Conservation (phyloP, 202 grass and related monocot genomes). For the Setaria viridis region DNA sequence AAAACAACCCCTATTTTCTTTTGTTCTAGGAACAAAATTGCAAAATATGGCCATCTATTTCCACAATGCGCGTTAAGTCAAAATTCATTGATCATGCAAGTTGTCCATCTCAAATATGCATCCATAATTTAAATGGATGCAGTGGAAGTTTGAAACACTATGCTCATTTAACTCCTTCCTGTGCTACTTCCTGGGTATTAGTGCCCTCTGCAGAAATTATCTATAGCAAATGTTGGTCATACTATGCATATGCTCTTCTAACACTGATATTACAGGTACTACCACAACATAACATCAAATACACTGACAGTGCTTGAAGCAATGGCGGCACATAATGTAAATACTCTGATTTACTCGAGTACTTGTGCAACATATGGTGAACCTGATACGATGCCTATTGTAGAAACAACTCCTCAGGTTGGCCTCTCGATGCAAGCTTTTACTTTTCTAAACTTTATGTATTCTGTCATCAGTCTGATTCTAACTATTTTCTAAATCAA, state of each 20-base stretch:
- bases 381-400: conserved; percentile 81
- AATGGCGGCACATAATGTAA: conserved; percentile 71
- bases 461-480: background rate
- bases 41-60: conserved; percentile 4
- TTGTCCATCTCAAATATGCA: background rate
- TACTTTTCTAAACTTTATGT: background rate
- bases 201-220: background rate
- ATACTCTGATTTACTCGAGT: conserved; percentile 81
- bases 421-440: background rate
- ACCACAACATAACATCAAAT: conserved; percentile 89
- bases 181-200: background rate
- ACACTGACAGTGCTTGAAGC: conserved; percentile 75
- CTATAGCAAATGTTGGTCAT: background rate
- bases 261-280: conserved; percentile 65
- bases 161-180: background rate
- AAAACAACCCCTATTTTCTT: background rate
- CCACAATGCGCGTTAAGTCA: background rate
- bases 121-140: conserved; percentile 2
- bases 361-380: conserved; percentile 91
- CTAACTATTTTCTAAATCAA: conserved; percentile 27
- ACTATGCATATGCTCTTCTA: conserved; percentile 13
- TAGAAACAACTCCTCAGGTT: conserved; percentile 78
- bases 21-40: background rate
- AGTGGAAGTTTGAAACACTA: background rate
- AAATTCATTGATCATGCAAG: conserved; percentile 1